These are phyloP conservation scores for Bocquillonia castaneifolia DNA, from an alignment of 441 rosid species.

Conservation along the genomic window DNA sequence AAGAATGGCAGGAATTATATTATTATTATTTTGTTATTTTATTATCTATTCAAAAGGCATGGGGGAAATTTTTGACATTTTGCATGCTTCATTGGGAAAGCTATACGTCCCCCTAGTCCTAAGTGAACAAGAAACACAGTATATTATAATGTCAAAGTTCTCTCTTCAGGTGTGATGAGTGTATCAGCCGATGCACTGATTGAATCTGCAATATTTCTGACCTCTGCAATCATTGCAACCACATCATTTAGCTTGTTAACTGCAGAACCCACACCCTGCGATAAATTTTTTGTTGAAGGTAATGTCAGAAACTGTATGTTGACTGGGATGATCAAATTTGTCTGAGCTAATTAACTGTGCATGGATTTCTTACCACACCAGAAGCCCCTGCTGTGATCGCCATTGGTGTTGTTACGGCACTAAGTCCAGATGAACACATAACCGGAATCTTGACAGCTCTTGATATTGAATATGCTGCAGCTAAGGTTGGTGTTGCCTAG, in stretches of 20 bases:
- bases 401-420: slow-evolving; percentile 64
- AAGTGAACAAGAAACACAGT: not conserved
- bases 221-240: slow-evolving; percentile 62
- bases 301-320: not conserved
- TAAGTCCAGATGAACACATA: slow-evolving; percentile 60
- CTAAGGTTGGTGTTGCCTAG: slow-evolving; percentile 61
- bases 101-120: not conserved
- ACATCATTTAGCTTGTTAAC: slow-evolving; percentile 55
- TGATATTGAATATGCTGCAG: slow-evolving; percentile 59
- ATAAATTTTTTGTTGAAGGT: not conserved
- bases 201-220: slow-evolving; percentile 48
- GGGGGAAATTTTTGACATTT: not conserved
- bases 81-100: not conserved
- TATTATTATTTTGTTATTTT: not conserved
- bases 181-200: slow-evolving; percentile 21
- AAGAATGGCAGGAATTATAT: not conserved
- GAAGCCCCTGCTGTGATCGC: slow-evolving; percentile 64
- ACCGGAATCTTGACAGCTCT: slow-evolving; percentile 56
- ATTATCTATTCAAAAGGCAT: not conserved
- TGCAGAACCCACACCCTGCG: slow-evolving; percentile 56
- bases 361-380: slow-evolving; percentile 47
- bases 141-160: slow-evolving; percentile 8
- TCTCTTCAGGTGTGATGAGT: slow-evolving; percentile 7
- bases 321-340: not conserved
- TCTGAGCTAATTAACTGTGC: not conserved